Conservation (phyloP, 805 yeast genomes). For the Kodamaea sagamina region DNA sequence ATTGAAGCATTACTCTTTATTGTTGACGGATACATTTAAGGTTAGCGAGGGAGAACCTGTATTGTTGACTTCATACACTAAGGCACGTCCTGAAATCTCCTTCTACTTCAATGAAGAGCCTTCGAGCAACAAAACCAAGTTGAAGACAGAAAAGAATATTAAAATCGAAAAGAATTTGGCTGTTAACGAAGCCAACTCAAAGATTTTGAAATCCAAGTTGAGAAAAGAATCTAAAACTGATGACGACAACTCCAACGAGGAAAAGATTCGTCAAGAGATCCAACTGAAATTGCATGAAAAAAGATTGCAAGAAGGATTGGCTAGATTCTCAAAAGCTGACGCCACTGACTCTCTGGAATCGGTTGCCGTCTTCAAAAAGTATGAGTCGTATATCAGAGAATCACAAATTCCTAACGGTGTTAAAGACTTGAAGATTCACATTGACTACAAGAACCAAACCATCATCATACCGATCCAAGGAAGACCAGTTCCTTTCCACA, state of each 20-base stretch:
- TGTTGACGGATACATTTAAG: constrained; percentile 79
- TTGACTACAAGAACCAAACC: constrained; percentile 85
- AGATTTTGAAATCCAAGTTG: constrained; percentile 74
- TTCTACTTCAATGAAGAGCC: constrained; percentile 78
- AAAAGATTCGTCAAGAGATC: constrained; percentile 75
- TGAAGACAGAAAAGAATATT: constrained; percentile 43
- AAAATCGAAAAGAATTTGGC: constrained; percentile 33
- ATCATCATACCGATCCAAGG: constrained; percentile 90
- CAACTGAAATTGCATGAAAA: constrained; percentile 83
- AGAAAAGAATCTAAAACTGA: constrained; percentile 73
- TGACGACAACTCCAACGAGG: constrained; percentile 65
- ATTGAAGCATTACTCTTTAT: constrained; percentile 64
- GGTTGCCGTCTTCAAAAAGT: constrained; percentile 80
- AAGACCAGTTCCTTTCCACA: constrained; percentile 97
- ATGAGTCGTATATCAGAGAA: constrained; percentile 92
- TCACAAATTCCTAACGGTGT: constrained; percentile 85
- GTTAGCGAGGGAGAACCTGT: constrained; percentile 63
- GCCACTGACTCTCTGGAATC: constrained; percentile 62
- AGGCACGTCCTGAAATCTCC: constrained; percentile 71
- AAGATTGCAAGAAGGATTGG: constrained; percentile 83
- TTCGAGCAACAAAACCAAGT: constrained; percentile 29
- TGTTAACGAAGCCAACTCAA: constrained; percentile 48
- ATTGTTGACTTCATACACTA: constrained; percentile 72
- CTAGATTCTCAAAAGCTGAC: constrained; percentile 78
- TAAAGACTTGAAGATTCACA: constrained; percentile 80